Percentiles rank a stretch among this genome's conserved stretches.
Evolutionary conservation across 2,329 filamentous ascomycete genomes (phyloP).

Genomic region (Cladosporium halotolerans): DNA sequence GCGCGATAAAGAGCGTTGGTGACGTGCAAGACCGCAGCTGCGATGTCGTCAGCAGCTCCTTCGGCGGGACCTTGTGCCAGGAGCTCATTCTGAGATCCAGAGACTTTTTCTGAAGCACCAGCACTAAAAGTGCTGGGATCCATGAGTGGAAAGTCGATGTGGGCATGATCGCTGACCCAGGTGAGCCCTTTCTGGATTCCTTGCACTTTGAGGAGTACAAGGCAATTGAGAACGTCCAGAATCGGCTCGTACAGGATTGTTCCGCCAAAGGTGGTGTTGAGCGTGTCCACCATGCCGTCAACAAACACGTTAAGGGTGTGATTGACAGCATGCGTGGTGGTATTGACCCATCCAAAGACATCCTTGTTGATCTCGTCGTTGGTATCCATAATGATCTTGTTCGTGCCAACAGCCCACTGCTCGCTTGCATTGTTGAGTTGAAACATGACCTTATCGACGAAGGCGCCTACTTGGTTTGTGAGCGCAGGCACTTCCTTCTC

Average conservation of each 20-base stretch:
- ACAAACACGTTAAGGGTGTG: conserved; percentile 78
- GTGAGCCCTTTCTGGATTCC: conserved; percentile 82
- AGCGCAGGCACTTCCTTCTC: conserved; percentile 71
- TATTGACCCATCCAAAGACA: conserved; percentile 80
- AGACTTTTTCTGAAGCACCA: conserved; percentile 58
- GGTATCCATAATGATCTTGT: conserved; percentile 60
- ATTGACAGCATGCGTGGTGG: conserved; percentile 76
- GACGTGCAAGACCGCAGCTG: conserved; percentile 65
- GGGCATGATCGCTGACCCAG: conserved; percentile 83
- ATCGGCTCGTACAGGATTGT: conserved; percentile 76
- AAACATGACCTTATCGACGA: conserved; percentile 70
- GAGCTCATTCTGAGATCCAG: conserved; percentile 58
- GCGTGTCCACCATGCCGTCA: conserved; percentile 63
- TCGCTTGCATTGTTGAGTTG: conserved; percentile 66
- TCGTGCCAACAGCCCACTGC: conserved; percentile 71
- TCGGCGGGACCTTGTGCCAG: conserved; percentile 65
- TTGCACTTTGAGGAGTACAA: conserved; percentile 82
- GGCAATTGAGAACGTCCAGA: conserved; percentile 71
- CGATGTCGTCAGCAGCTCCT: conserved; percentile 74
- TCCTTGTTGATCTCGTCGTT: conserved; percentile 73
- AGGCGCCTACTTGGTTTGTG: conserved; percentile 66
- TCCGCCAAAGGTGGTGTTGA: conserved; percentile 73
- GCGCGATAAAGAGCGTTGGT: conserved; percentile 59
- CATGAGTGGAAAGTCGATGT: conserved; percentile 73
- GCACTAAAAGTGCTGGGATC: conserved; percentile 75